phyloP scores from a whole-genome alignment of 306 rosid genomes.

The Cucumis sativus region DNA sequence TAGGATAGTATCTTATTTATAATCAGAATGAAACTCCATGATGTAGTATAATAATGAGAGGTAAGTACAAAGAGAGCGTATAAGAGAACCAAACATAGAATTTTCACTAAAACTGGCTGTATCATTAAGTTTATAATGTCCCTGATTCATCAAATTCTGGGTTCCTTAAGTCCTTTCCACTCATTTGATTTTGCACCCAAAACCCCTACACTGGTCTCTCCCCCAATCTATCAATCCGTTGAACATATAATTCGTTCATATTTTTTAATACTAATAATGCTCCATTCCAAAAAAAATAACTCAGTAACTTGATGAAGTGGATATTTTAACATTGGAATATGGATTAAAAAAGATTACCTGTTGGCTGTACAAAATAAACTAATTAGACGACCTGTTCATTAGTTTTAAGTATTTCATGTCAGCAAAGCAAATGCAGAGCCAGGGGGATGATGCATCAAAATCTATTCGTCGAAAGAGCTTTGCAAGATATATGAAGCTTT shows the following conservation, averaged over 20 bases:
- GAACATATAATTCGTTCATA: neutral
- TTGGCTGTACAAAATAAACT: neutral
- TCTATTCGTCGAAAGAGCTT: conserved; percentile 27
- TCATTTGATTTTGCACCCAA: neutral
- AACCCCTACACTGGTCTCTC: neutral
- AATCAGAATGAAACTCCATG: neutral
- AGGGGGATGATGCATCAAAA: neutral
- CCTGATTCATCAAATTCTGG: neutral
- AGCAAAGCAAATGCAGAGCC: neutral
- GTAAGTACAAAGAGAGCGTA: neutral
- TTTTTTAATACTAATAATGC: neutral
- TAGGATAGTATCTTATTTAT: neutral
- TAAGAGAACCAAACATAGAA: neutral
- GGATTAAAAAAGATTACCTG: neutral
- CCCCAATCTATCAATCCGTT: neutral
- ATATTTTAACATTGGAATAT: neutral
- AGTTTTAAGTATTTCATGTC: neutral
- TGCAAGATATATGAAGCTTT: conserved; percentile 72
- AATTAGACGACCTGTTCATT: neutral
- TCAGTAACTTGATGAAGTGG: neutral
- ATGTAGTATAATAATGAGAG: neutral
- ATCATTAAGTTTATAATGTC: no score
- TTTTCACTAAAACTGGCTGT: neutral
- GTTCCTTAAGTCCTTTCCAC: neutral
- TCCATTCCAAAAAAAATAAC: neutral